Evolutionary conservation across 345 rosid species (phyloP), one percentile per base, ranked within the genome.

Genomic region (Carallia pectinifolia): DNA sequence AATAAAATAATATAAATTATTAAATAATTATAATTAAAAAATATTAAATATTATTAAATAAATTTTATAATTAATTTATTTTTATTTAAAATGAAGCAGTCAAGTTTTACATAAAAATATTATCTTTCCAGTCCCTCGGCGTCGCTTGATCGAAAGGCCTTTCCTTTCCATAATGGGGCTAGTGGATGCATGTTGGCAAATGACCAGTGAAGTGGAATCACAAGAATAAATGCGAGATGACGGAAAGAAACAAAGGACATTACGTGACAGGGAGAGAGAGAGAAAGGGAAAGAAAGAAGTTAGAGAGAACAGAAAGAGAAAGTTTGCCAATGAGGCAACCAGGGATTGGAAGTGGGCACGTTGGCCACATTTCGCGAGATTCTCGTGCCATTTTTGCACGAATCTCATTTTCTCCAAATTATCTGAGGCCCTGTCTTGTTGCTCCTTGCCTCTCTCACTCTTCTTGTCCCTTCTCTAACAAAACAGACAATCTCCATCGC

Each of bases 181-280:
- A 15, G 16, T 44, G 50, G 50, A 0, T 13, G 50, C 50, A 3
- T 44, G 16, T 13, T 13, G 50, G 50, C 15, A 3, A 12, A 2
- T 44, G 50, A 44, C 0, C 13, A 12, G 15, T 44, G 16, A 3
- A 12, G 50, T 12, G 4, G 31, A 27, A 27, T 56, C 33, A 37
- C 37, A 19, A 64, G 65, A 6, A 74, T 58, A 63, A 74, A 64
- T 58, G 65, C 52, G 33, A 53, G 73, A 64, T 60, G 74, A 64
- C 73, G 70, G 30, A 7, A 18, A 54, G 10, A 54, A 53, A n/a
- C 58, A 53, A 6, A 19, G 2, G 53, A 29, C 29, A 62, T 47
- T 58, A 30, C 1, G 3, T n/a, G 23, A 34, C 27, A 48, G 52
- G 3, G 8, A 48, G 13, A 12, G 27, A 4, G 34, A 4, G 34